Conservation (phyloP, 495 filamentous ascomycete genomes). For the Gamarada debralockiae region DNA sequence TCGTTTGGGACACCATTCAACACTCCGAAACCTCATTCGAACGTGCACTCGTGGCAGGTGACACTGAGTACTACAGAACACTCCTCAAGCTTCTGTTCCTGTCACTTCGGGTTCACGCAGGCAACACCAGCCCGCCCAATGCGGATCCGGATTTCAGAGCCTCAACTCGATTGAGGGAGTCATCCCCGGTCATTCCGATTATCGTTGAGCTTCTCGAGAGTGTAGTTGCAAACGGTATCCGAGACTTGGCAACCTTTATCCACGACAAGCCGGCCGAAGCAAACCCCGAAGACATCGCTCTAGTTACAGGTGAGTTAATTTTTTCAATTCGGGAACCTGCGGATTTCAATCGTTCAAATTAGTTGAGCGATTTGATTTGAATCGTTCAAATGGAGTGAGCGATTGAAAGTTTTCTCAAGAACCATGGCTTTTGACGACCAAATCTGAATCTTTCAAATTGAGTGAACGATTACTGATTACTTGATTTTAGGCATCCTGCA, state of each 20-base stretch:
- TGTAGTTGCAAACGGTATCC: slow-evolving; percentile 78
- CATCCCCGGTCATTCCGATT: slow-evolving; percentile 36
- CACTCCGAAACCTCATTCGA: slow-evolving; percentile 61
- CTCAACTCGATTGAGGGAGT: slow-evolving; percentile 26
- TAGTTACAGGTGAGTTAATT: slow-evolving; percentile 57
- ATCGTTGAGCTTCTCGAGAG: slow-evolving; percentile 71
- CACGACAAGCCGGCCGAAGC: slow-evolving; percentile 52
- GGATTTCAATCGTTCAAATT: too few relatives aligned
- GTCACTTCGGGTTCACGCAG: slow-evolving; percentile 55
- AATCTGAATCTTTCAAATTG: too few relatives aligned
- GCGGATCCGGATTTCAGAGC: slow-evolving; percentile 3
- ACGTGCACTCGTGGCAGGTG: slow-evolving; percentile 50
- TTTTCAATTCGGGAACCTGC: too few relatives aligned
- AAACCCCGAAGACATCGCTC: slow-evolving; percentile 70
- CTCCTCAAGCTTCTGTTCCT: slow-evolving; percentile 85
- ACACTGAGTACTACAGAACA: slow-evolving; percentile 72
- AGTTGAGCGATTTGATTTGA: too few relatives aligned
- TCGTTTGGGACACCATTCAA: slow-evolving; percentile 66
- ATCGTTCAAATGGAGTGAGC: too few relatives aligned
- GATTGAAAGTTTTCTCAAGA: too few relatives aligned
- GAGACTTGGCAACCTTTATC: slow-evolving; percentile 67
- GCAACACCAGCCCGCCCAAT: not conserved
- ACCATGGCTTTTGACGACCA: too few relatives aligned
- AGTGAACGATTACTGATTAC: too few relatives aligned
- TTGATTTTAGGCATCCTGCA: slow-evolving; percentile 80